Base-by-base conservation (phyloP, 371 early-diverging fungal genomes). In the Mortierella sp. region DNA sequence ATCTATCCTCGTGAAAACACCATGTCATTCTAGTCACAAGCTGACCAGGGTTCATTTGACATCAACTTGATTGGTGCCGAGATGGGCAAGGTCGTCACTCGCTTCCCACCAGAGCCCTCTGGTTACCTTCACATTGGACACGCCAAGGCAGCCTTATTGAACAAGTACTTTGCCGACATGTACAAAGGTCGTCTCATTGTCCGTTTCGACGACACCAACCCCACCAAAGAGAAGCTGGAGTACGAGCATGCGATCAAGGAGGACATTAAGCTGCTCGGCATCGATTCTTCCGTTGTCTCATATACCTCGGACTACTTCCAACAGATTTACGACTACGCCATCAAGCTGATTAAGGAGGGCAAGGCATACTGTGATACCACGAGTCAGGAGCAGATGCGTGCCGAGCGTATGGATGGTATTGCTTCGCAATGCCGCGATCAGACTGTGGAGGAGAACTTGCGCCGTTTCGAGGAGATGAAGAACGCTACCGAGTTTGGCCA, bases 181-280 rank as follows among this genome's bases (percentile, higher is more conserved):
- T 96, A 97, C 82, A 86, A 94, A 54, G 99, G 99, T 53, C 94
- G 92, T 78, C 69, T 99, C 76, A 92, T 99, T 57, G 84, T 99
- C 47, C 94, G 99, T 55, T 99, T 99, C 73, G 99, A 99, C 82
- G 99, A 99, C 85, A 99, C 99, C 56, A 99, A 99, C 82, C 99
- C 99, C 16, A 83, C 84, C 62, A 99, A 99, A 83, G 99, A 99
- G 84, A 95, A 95, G 87, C 86, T 69, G 24, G 98, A 98, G 82
- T 99, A 93, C 65, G 96, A 98, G 83, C 92, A 96, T 52, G 82
- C 93, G 34, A 99, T 99, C 80, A 89, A 89, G 77, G 96, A 97
- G 85, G 98, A 98, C 79, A 81, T 98, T 74, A 69, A 80, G 22
- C 81, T 96, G 54, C 83, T 99, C 45, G 98, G 95, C 27, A 94